Conservation (phyloP, 208 protist genomes). For the Novymonas esmeraldas region DNA sequence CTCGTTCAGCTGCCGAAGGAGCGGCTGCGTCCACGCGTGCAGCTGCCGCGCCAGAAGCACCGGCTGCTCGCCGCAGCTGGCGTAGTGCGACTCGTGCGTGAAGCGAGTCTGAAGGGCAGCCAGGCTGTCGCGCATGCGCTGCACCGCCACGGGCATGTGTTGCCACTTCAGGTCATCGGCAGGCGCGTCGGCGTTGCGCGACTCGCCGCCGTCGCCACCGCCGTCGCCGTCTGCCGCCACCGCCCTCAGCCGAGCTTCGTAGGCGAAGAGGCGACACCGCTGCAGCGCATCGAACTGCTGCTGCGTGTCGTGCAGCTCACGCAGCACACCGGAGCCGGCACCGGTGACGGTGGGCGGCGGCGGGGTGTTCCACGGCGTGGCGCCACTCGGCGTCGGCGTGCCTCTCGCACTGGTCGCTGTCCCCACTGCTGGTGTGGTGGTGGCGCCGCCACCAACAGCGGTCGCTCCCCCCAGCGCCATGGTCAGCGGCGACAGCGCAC, state of each 20-base stretch:
- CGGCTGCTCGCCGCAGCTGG: conserved; percentile 20
- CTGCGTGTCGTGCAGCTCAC: conserved; percentile 17
- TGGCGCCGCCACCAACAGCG: neutral
- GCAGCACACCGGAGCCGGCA: conserved; percentile 4
- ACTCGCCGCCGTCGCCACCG: neutral
- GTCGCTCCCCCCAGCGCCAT: neutral
- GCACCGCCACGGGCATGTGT: conserved; percentile 26
- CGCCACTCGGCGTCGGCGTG: neutral
- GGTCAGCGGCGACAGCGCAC: neutral
- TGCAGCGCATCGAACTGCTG: conserved; percentile 14
- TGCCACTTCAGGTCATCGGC: conserved; percentile 13
- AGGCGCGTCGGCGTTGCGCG: neutral
- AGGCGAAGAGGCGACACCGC: conserved; percentile 19
- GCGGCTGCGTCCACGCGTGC: conserved; percentile 42
- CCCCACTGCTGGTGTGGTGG: neutral
- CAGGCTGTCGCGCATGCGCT: conserved; percentile 37
- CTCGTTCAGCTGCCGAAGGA: conserved; percentile 55
- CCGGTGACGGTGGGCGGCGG: neutral
- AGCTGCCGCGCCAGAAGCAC: conserved; percentile 30
- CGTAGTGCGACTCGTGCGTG: conserved; percentile 27
- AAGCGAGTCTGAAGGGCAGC: conserved; percentile 25
- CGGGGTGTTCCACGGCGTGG: neutral
- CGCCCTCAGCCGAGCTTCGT: conserved; percentile 18
- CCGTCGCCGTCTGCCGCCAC: neutral
- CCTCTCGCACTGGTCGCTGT: too few relatives aligned